A percentile compares a stretch with the other conserved stretches of the same genome.
phyloP scores from a whole-genome alignment of 176 grass and related monocot species.

The Triticum urartu region DNA sequence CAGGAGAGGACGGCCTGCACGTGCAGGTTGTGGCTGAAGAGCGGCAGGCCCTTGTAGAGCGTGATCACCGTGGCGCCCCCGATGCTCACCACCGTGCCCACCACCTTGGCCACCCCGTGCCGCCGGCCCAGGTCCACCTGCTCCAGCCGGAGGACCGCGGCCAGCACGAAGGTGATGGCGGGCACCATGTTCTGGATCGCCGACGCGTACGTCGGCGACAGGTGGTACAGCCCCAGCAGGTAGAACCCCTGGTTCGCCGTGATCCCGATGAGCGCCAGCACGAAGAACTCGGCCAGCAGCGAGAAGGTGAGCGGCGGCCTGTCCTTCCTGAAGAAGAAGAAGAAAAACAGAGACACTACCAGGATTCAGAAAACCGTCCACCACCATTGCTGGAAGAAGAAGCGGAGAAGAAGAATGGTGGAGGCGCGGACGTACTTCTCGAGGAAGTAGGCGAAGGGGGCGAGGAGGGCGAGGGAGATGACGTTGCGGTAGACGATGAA shows the following conservation, averaged over 20 bases:
- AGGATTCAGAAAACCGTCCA: not conserved
- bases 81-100: constrained; percentile 87
- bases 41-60: constrained; percentile 84
- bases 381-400: not conserved
- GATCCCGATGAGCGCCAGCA: constrained; percentile 84
- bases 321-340: constrained; percentile 61
- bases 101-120: constrained; percentile 76
- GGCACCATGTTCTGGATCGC: constrained; percentile 93
- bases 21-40: constrained; percentile 48
- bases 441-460: constrained; percentile 94
- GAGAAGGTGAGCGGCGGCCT: constrained; percentile 84
- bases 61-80: constrained; percentile 85
- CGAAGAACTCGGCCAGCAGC: constrained; percentile 79
- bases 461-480: constrained; percentile 81
- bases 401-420: too few species aligned
- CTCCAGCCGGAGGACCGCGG: constrained; percentile 76
- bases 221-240: constrained; percentile 79
- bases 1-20: constrained; percentile 20
- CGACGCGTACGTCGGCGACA: constrained; percentile 93
- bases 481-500: constrained; percentile 89
- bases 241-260: constrained; percentile 99
- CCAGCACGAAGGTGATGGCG: constrained; percentile 81
- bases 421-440: constrained; percentile 58
- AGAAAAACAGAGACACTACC: not conserved
- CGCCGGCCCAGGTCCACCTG: constrained; percentile 60